Conservation (phyloP, 2,329 filamentous ascomycete species). For the Ceratocystis papillata region DNA sequence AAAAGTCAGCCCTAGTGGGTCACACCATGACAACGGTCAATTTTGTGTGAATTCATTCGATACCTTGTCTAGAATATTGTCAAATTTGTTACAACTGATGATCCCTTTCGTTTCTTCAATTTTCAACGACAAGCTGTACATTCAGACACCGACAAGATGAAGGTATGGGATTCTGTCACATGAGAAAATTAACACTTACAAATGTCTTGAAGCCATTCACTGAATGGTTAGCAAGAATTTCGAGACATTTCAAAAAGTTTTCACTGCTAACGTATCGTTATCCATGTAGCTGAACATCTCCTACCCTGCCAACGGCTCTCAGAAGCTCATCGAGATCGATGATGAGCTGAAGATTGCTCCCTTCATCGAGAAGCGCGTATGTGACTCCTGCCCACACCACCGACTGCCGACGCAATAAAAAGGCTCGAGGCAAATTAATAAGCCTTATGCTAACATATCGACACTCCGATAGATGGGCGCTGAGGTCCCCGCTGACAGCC, state of each 20-base stretch:
- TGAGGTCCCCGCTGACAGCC: slow-evolving; percentile 84
- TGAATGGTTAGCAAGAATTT: too few relatives aligned
- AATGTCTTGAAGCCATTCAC: too few relatives aligned
- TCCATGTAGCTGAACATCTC: slow-evolving; percentile 50
- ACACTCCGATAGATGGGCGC: slow-evolving; percentile 57
- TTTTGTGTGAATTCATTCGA: slow-evolving; percentile 18
- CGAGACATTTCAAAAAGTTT: not conserved
- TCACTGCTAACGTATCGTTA: slow-evolving; percentile 10
- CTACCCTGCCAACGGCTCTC: slow-evolving; percentile 98
- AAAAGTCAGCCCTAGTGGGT: slow-evolving; percentile 22
- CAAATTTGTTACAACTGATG: slow-evolving; percentile 15
- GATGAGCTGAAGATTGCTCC: slow-evolving; percentile 98
- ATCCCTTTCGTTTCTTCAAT: slow-evolving; percentile 13
- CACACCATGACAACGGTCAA: slow-evolving; percentile 18
- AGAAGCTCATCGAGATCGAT: slow-evolving; percentile 98
- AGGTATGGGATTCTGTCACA: slow-evolving; percentile 19
- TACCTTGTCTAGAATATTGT: slow-evolving; percentile 16
- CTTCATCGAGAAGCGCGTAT: slow-evolving; percentile 96
- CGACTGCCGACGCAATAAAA: slow-evolving; percentile 13
- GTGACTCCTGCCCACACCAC: slow-evolving; percentile 31
- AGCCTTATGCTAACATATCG: slow-evolving; percentile 31
- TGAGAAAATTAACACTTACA: too few relatives aligned
- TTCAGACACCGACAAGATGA: slow-evolving; percentile 25
- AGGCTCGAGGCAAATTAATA: slow-evolving; percentile 24
- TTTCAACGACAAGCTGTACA: slow-evolving; percentile 24